Evolutionary conservation across 2,329 filamentous ascomycete species (phyloP).

Genomic region (Claviceps purpurea): DNA sequence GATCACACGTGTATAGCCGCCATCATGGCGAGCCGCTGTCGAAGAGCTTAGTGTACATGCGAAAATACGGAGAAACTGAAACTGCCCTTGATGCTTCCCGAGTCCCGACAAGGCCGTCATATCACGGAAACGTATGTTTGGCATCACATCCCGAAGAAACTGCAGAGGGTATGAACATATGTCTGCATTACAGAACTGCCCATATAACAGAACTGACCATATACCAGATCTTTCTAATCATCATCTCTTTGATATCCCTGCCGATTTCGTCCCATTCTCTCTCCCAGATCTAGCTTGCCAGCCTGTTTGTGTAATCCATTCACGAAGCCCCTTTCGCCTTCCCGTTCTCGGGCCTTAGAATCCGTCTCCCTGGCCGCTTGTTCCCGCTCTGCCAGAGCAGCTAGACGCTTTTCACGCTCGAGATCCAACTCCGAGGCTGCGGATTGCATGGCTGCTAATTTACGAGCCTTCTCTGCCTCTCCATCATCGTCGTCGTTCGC

Average conservation of each 20-base stretch:
- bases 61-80: too few species aligned
- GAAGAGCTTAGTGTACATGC: too few species aligned
- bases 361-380: conserved; percentile 52
- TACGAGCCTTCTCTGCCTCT: conserved; percentile 49
- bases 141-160: too few species aligned
- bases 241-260: conserved; percentile 34
- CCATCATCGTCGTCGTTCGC: conserved; percentile 17
- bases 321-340: conserved; percentile 51
- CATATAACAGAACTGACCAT: too few species aligned
- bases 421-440: conserved; percentile 56
- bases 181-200: too few species aligned
- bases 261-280: conserved; percentile 36
- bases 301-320: conserved; percentile 48
- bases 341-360: conserved; percentile 47
- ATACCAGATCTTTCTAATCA: conserved; percentile 13
- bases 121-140: too few species aligned
- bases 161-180: too few species aligned
- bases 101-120: too few species aligned
- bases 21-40: too few species aligned
- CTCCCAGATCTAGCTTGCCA: conserved; percentile 35
- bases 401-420: conserved; percentile 56
- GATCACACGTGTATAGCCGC: too few species aligned
- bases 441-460: conserved; percentile 60
- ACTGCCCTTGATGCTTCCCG: too few species aligned
- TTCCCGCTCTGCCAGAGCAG: conserved; percentile 53